Base-by-base conservation (phyloP, 306 rosid species). In the Argentina anserina region DNA sequence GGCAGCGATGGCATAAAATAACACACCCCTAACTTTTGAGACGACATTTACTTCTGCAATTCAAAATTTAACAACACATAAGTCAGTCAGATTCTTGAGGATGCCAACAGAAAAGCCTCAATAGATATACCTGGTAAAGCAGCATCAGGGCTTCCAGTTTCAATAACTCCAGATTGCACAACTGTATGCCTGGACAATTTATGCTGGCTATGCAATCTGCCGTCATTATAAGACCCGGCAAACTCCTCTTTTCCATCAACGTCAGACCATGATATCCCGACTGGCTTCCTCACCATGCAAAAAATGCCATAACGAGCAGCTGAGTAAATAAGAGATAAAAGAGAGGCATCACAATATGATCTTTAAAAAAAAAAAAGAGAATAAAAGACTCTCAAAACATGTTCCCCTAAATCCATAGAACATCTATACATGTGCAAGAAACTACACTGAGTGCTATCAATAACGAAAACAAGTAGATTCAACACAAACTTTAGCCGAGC, bases 11-110 rank as follows among this genome's bases (percentile, higher is more conserved):
- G 81, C 81, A 73, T 74, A 88, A 84, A 94, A 94, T 78, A 95
- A 90, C 13, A 79, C 70, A 61, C 91, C 97, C 79, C 96, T 79
- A 65, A 89, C 75, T 87, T 85, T 88, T 74, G 98, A 84, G 77
- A 78, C 82, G 73, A 80, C n/a, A 43, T 77, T 84, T 29, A 75
- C 7, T 67, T 86, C 95, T 91, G 92, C 86, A 84, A 83, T 78
- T 77, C 42, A 78, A 62, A 29, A 76, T 65, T n/a, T 66, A 49
- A 69, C 64, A 70, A 26, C 1, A 9, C 13, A 15, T 41, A 67
- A 18, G 67, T 47, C 42, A 81, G 25, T 34, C 15, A 40, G 69
- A 59, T 52, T 50, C 42, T 43, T 20, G 71, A 73, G 71, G 21
- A 15, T 36, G 10, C 46, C 69, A 21, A 49, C 65, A 66, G 33